Conservation (phyloP, 2,329 filamentous ascomycete genomes). For the Pyrenophora seminiperda region DNA sequence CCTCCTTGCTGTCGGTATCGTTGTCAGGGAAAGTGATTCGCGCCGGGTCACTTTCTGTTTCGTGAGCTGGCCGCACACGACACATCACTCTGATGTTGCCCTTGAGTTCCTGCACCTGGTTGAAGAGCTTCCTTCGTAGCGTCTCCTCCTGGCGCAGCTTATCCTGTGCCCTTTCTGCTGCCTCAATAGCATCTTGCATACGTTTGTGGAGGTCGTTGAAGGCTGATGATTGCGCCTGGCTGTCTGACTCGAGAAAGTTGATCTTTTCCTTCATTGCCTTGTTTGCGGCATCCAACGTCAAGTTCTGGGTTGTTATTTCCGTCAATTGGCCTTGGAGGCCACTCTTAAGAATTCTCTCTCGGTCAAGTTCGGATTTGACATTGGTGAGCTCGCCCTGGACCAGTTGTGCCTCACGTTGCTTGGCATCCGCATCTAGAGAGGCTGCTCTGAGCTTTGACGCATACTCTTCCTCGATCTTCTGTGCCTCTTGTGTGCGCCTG, state of each 20-base stretch:
- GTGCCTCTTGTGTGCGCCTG: constrained; percentile 65
- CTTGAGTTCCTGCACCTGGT: constrained; percentile 96
- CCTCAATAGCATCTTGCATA: constrained; percentile 75
- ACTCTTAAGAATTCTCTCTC: constrained; percentile 66
- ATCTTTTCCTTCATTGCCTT: constrained; percentile 80
- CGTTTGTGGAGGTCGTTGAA: constrained; percentile 81
- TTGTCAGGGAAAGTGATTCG: constrained; percentile 78
- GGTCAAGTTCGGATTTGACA: constrained; percentile 48
- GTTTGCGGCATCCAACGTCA: constrained; percentile 73
- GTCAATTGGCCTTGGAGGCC: constrained; percentile 61
- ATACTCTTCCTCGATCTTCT: constrained; percentile 64
- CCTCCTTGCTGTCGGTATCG: constrained; percentile 83
- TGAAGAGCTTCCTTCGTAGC: constrained; percentile 87
- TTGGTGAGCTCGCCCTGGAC: constrained; percentile 59
- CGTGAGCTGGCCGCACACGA: constrained; percentile 77
- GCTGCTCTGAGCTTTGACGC: constrained; percentile 61
- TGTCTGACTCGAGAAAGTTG: constrained; percentile 87
- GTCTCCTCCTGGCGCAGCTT: constrained; percentile 92
- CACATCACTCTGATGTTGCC: constrained; percentile 99
- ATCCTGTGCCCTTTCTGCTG: constrained; percentile 72
- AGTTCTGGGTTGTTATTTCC: constrained; percentile 47
- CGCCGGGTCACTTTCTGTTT: constrained; percentile 66
- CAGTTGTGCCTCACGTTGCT: constrained; percentile 59
- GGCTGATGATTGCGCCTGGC: constrained; percentile 83
- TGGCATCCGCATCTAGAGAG: constrained; percentile 64